Conservation (phyloP, 805 yeast genomes). For the Phaffomyces opuntiae region DNA sequence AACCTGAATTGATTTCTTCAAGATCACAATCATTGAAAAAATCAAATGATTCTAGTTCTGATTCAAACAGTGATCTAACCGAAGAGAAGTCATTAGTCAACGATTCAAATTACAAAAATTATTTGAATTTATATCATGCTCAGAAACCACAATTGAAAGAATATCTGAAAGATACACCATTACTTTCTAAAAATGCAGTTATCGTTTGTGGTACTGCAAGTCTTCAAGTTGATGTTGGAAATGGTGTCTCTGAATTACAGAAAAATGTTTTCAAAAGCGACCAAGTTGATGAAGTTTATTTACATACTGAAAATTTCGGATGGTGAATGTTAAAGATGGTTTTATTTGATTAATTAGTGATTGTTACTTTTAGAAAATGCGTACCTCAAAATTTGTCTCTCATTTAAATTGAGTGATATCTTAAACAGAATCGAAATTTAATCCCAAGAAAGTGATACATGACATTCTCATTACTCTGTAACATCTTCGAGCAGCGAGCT, state of each 20-base stretch:
- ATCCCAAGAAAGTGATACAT: no score
- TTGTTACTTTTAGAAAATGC: no score
- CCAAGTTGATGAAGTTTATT: slow-evolving; percentile 35
- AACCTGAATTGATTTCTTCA: not conserved
- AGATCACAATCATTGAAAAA: not conserved
- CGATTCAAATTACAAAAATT: not conserved
- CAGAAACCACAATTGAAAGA: slow-evolving; percentile 12
- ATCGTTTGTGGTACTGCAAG: slow-evolving; percentile 40
- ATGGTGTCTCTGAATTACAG: slow-evolving; percentile 36
- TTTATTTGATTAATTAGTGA: no score
- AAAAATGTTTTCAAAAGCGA: slow-evolving; percentile 20
- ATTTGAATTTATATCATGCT: slow-evolving; percentile 3
- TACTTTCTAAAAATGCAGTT: slow-evolving; percentile 30
- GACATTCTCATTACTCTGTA: no score
- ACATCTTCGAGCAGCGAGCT: no score
- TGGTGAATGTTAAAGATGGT: slow-evolving; percentile 20
- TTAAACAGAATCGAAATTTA: no score
- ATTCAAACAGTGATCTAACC: not conserved
- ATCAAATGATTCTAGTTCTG: not conserved
- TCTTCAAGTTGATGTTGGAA: slow-evolving; percentile 33
- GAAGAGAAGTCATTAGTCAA: not conserved
- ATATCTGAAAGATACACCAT: not conserved
- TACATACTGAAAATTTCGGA: slow-evolving; percentile 47
- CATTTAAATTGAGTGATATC: no score
- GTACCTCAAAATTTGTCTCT: no score